Conservation (phyloP, 257 asterid species). For the Rhazya stricta region DNA sequence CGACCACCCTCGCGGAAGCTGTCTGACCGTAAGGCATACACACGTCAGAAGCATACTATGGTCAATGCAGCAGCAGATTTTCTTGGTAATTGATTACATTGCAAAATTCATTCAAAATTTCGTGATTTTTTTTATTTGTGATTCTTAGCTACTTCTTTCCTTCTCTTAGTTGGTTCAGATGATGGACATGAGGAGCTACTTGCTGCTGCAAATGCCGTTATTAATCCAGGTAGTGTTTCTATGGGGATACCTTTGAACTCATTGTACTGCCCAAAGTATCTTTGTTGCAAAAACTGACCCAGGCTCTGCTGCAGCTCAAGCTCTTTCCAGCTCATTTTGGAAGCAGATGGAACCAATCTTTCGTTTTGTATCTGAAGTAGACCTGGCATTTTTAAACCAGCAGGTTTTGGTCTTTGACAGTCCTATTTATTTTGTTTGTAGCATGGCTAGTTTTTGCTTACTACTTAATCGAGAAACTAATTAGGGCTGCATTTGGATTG, state of each 20-base stretch:
- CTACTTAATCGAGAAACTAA: not conserved
- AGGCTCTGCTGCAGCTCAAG: constrained; percentile 52
- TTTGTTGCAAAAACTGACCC: constrained; percentile 27
- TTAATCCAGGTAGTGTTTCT: constrained; percentile 53
- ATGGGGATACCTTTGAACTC: not conserved
- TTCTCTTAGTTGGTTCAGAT: constrained; percentile 59
- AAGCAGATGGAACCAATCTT: constrained; percentile 70
- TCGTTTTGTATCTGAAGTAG: constrained; percentile 63
- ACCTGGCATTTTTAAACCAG: constrained; percentile 56
- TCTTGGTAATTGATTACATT: constrained; percentile 54
- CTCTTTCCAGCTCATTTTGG: constrained; percentile 77
- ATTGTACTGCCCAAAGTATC: constrained; percentile 13
- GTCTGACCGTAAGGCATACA: constrained; percentile 76
- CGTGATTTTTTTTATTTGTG: not conserved
- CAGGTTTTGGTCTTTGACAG: constrained; percentile 46
- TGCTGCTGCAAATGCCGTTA: constrained; percentile 84
- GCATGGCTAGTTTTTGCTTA: not conserved
- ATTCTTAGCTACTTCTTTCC: constrained; percentile 18
- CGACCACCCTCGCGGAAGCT: constrained; percentile 82
- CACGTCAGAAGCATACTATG: constrained; percentile 65
- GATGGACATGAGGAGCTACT: constrained; percentile 90
- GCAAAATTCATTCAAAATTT: not conserved
- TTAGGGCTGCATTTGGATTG: no score
- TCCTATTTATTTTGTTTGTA: not conserved
- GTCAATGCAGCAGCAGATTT: constrained; percentile 58